Percentiles rank a stretch among this genome's conserved stretches.
Evolutionary conservation across 129 eudicot species (phyloP).

Genomic region (Gnaphalium uliginosum): DNA sequence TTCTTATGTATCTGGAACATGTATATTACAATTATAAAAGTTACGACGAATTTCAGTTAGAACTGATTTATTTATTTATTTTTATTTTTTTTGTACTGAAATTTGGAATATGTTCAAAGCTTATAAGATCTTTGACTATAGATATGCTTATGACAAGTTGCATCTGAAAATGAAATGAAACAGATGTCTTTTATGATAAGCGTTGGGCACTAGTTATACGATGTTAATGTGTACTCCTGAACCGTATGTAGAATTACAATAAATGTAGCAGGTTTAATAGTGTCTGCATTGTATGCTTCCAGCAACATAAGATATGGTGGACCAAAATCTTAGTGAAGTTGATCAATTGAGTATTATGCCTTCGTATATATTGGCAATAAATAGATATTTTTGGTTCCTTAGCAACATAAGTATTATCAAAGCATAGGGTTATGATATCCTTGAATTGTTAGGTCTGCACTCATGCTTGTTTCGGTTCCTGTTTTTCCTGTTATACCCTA

Average conservation of each 20-base stretch:
- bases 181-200: constrained; percentile 2
- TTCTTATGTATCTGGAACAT: too few relatives aligned
- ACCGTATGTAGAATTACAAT: not conserved
- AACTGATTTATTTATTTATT: not conserved
- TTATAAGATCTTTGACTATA: not conserved
- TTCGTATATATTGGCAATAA: not conserved
- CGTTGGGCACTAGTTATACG: not conserved
- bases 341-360: not conserved
- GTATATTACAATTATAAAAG: too few relatives aligned
- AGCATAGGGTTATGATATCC: not conserved
- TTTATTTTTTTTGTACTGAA: too few relatives aligned
- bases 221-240: not conserved
- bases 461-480: constrained; percentile 14
- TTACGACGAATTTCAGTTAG: too few relatives aligned
- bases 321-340: not conserved
- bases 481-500: constrained; percentile 11
- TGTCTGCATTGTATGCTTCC: not conserved
- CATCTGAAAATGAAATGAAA: not conserved
- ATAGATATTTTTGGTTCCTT: not conserved
- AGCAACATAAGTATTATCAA: not conserved
- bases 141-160: not conserved
- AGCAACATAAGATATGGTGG: constrained; percentile 11
- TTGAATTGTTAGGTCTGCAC: not conserved
- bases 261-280: not conserved
- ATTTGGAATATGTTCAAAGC: not conserved